Base-by-base conservation (phyloP, 2,329 filamentous ascomycete genomes). In the Aspergillus transmontanensis region DNA sequence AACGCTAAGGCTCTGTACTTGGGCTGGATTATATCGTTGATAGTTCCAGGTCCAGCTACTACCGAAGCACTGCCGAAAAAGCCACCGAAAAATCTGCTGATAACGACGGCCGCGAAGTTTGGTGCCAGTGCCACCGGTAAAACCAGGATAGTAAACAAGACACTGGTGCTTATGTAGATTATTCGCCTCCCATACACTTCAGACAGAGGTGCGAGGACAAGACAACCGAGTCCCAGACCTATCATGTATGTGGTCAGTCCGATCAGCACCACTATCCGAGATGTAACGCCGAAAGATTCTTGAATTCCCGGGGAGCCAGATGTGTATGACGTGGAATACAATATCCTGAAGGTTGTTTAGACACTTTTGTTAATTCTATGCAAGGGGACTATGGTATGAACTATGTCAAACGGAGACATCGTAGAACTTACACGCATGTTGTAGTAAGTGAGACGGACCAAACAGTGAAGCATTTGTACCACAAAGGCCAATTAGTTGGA, bases 1-100 rank as follows among this genome's bases (percentile, higher is more conserved):
- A 95, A 90, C 57, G 88, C 88, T n/a, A 93, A 78, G 2, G 91
- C 90, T 21, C 92, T 86, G 69, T 90, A 86, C 55, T 93, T 85
- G 32, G 92, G 90, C 16, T 83, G 83, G 12, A 90, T 87, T 55
- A 95, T 90, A 74, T 96, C 92, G 43, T 90, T 88, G 4, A 95
- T 84, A 1, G 87, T 91, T 2, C 91, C 92, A 0, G 92, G 91
- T 2, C 89, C 86, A 73, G 93, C 94, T 19, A 87, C 85, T 23
- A 95, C 86, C 85, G 93, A 89, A 30, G 89, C 90, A 0, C 90
- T 84, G 4, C 90, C 89, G 56, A 88, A 89, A 58, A 85, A 85
- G 1, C 66, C 68, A 16, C 62, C 62, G 11, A 71, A 66, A n/a
- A 69, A 64, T 30, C 66, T 59, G 58, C 65, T 61, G 12, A 64